Conservation (phyloP, 768 basidiomycete genomes). For the Suillus weaverae region DNA sequence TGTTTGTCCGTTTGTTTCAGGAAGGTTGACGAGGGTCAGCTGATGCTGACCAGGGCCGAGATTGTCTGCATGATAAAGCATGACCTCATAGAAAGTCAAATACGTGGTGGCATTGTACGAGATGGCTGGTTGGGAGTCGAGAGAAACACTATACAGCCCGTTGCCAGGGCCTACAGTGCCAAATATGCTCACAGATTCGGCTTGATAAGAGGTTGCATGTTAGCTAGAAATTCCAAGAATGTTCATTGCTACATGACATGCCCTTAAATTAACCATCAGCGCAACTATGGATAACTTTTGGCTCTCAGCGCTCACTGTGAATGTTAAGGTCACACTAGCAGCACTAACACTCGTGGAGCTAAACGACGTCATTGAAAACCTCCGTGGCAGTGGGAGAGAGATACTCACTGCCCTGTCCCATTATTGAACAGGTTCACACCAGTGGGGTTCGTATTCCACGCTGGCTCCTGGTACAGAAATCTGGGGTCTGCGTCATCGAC, state of each 20-base stretch:
- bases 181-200: constrained; percentile 46
- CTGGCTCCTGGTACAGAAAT: constrained; percentile 37
- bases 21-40: constrained; percentile 35
- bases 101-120: constrained; percentile 13
- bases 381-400: background rate
- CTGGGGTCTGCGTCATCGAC: constrained; percentile 37
- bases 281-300: background rate
- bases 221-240: background rate
- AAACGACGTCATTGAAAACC: background rate
- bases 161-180: constrained; percentile 40
- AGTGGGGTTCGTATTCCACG: constrained; percentile 36
- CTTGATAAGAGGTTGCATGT: constrained; percentile 20
- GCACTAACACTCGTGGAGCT: constrained; percentile 36
- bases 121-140: constrained; percentile 29
- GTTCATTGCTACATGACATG: constrained; percentile 9
- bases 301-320: constrained; percentile 34
- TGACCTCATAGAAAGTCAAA: constrained; percentile 26
- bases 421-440: constrained; percentile 40
- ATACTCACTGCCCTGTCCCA: constrained; percentile 41
- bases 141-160: constrained; percentile 35
- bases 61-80: constrained; percentile 36
- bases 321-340: constrained; percentile 38
- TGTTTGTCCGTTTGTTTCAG: constrained; percentile 17
- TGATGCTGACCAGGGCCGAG: constrained; percentile 41
- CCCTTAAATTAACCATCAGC: constrained; percentile 23